Evolutionary conservation across 139 green algal species (phyloP).

Genomic region (Chlamydomonas eustigma): DNA sequence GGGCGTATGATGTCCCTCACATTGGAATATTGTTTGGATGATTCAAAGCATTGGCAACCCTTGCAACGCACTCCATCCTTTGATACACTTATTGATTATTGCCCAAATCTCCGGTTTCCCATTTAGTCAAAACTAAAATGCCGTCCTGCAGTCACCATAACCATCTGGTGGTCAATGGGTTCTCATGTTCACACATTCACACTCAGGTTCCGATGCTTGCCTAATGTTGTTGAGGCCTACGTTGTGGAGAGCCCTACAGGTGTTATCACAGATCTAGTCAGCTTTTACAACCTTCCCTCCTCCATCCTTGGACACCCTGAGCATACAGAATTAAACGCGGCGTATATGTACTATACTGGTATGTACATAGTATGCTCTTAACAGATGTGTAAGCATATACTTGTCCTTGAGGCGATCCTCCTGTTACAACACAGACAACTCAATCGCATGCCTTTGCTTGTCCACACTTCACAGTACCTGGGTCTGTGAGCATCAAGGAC

Average conservation of each 20-base stretch:
- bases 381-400: not conserved
- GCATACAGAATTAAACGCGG: conserved; percentile 78
- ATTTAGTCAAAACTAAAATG: too few relatives aligned
- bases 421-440: too few relatives aligned
- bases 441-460: too few relatives aligned
- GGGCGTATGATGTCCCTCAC: too few relatives aligned
- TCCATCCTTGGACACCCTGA: conserved; percentile 82
- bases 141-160: too few relatives aligned
- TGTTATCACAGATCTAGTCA: conserved; percentile 82
- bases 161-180: not conserved
- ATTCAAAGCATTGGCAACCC: too few relatives aligned
- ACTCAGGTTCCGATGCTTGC: conserved; percentile 12
- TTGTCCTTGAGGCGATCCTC: not conserved
- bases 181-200: not conserved
- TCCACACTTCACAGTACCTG: conserved; percentile 15
- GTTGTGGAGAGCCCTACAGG: conserved; percentile 75
- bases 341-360: conserved; percentile 95
- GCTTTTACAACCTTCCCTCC: conserved; percentile 94
- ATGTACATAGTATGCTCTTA: conserved; percentile 22
- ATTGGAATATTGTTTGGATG: too few relatives aligned
- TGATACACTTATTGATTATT: too few relatives aligned
- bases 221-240: conserved; percentile 81
- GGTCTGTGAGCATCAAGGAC: conserved; percentile 26
- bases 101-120: too few relatives aligned
- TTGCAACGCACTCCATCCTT: too few relatives aligned